A percentile compares a stretch with the other conserved stretches of the same genome.
Evolutionary conservation across 441 rosid genomes (phyloP).

Genomic region (Melastoma candidum): DNA sequence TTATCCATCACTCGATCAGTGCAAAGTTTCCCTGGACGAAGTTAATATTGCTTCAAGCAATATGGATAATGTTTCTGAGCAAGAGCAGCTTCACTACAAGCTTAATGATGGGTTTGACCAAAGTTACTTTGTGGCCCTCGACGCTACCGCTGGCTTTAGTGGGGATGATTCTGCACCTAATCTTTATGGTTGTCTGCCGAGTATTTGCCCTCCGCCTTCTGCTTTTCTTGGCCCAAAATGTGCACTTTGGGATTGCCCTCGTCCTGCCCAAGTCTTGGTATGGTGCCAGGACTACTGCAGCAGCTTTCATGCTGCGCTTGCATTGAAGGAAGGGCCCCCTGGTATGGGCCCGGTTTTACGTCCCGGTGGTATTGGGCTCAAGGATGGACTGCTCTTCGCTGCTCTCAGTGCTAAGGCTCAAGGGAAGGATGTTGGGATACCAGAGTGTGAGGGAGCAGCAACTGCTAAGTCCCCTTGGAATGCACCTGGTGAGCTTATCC

Average conservation of each 20-base stretch:
- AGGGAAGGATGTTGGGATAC: slow-evolving; percentile 91
- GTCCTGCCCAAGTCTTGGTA: slow-evolving; percentile 85
- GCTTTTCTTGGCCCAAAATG: slow-evolving; percentile 97
- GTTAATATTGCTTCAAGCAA: slow-evolving; percentile 23
- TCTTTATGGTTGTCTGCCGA: slow-evolving; percentile 48
- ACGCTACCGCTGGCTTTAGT: slow-evolving; percentile 27
- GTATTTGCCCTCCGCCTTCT: slow-evolving; percentile 74
- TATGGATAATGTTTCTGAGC: slow-evolving; percentile 36
- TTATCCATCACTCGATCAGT: slow-evolving; percentile 40
- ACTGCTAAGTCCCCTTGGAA: slow-evolving; percentile 99
- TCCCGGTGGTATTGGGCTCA: slow-evolving; percentile 89
- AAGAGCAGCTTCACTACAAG: slow-evolving; percentile 65
- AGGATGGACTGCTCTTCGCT: slow-evolving; percentile 83
- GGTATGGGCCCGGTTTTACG: slow-evolving; percentile 87
- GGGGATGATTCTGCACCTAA: slow-evolving; percentile 44
- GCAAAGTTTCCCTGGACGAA: slow-evolving; percentile 51
- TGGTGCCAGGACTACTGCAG: slow-evolving; percentile 94
- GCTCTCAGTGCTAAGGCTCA: slow-evolving; percentile 80
- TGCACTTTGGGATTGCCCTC: slow-evolving; percentile 97
- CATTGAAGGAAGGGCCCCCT: slow-evolving; percentile 90
- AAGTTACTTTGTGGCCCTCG: slow-evolving; percentile 42
- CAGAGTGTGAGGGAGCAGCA: slow-evolving; percentile 99
- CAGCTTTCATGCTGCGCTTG: slow-evolving; percentile 78
- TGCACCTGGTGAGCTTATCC: slow-evolving; percentile 66
- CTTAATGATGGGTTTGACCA: slow-evolving; percentile 60